Conservation (phyloP, 495 filamentous ascomycete genomes). For the Hypoxylon lenormandii region DNA sequence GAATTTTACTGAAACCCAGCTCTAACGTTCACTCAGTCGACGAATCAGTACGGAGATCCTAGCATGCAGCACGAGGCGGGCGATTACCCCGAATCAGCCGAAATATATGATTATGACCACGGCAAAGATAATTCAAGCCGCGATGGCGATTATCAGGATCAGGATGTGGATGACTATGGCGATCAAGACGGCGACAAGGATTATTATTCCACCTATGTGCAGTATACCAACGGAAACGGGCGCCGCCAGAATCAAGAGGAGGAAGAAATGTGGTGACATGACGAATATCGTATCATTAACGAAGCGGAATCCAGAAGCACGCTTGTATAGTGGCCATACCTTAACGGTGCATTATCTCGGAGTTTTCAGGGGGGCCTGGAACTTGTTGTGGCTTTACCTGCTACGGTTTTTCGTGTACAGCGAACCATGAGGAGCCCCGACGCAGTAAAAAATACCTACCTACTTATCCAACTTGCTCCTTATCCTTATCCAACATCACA, state of each 20-base stretch:
- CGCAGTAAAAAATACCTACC: conserved; percentile 25
- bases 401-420: conserved; percentile 26
- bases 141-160: conserved; percentile 48
- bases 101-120: conserved; percentile 65
- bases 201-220: conserved; percentile 49
- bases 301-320: conserved; percentile 27
- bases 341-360: conserved; percentile 45
- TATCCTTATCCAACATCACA: conserved; percentile 12
- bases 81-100: conserved; percentile 61
- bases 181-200: conserved; percentile 47
- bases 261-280: conserved; percentile 50
- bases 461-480: background rate
- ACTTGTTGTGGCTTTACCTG: conserved; percentile 9
- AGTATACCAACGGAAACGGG: conserved; percentile 44
- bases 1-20: background rate
- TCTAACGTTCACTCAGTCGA: conserved; percentile 51
- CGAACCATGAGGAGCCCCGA: conserved; percentile 26
- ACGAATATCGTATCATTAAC: background rate
- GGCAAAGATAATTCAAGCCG: conserved; percentile 42
- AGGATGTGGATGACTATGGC: conserved; percentile 43
- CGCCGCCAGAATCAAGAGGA: conserved; percentile 41
- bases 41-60: conserved; percentile 60
- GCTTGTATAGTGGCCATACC: conserved; percentile 34
- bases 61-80: conserved; percentile 53
- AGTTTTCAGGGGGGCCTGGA: conserved; percentile 32